Evolutionary conservation across 2,329 filamentous ascomycete genomes (phyloP), one percentile per base, ranked within the genome.

Genomic region (Coleophoma crateriformis): DNA sequence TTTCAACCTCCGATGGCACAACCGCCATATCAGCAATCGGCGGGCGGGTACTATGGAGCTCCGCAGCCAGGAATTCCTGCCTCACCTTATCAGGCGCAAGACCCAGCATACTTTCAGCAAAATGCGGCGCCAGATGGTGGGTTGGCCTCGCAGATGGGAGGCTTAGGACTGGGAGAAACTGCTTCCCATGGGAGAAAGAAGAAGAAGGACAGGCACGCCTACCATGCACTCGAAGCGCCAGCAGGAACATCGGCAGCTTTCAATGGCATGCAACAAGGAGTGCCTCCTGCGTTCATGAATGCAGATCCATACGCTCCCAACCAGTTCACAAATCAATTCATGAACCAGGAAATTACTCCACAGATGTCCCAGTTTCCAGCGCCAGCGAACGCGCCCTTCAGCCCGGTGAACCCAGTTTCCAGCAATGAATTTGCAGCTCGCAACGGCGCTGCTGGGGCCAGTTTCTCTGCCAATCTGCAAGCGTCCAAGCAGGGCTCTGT

Each of bases 131-230:
- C 69, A 50, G 77, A 81, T 59, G 70, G 64, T 49, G 74, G 73
- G 14, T 66, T 90, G 52, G 77, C 83, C 43, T 78, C 82, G 49
- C 90, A 95, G 68, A 87, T 95, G 85, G 84, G 85, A 39, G 83
- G 82, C 52, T 81, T 95, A 78, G 84, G 77, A 38, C 72, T 95
- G 58, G 75, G 58, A 39, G 73, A 77, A 39, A 69, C 75, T 42
- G 72, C 74, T 70, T 50, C 77, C 63, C 52, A 67, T 67, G 52
- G 67, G 67, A 56, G 71, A 82, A 66, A 87, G 76, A 89, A 91
- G 77, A 97, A 96, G 82, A 96, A 96, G 78, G 87, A 96, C 67
- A 82, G 90, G 52, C 92, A 97, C 70, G 92, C 91, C 55, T 88
- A 95, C 68, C 92, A 97, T 68, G 85, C 82, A 37, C 81, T 97